Conservation (phyloP, 768 basidiomycete species). For the Lactarius psammicola region DNA sequence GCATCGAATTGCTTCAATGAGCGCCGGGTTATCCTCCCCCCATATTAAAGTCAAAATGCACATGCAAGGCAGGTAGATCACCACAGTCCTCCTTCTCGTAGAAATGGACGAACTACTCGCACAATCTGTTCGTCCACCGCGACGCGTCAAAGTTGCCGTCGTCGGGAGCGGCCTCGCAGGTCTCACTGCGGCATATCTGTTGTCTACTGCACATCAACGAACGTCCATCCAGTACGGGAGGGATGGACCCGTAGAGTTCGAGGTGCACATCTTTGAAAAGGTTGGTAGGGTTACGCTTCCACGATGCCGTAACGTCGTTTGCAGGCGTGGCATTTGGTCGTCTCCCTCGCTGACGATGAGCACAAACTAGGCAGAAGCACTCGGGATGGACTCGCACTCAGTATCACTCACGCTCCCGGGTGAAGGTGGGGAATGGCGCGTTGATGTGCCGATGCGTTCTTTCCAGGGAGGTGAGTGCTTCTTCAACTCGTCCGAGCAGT, state of each 20-base stretch:
- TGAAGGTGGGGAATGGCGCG: conserved; percentile 45
- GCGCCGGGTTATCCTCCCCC: not conserved
- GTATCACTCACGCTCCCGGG: conserved; percentile 45
- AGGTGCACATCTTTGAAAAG: conserved; percentile 76
- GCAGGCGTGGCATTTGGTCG: not conserved
- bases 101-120: not conserved
- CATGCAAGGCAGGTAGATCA: not conserved
- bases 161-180: conserved; percentile 74
- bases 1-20: not conserved
- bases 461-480: conserved; percentile 66
- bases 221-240: conserved; percentile 7
- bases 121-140: not conserved
- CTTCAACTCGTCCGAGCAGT: not conserved
- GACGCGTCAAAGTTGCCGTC: conserved; percentile 57
- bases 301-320: too few relatives aligned
- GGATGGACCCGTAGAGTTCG: conserved; percentile 45
- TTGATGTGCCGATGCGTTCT: conserved; percentile 80
- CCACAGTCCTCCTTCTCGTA: not conserved
- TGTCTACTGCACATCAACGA: conserved; percentile 37
- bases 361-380: conserved; percentile 43
- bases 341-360: not conserved
- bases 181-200: conserved; percentile 62
- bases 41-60: not conserved
- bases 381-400: conserved; percentile 72
- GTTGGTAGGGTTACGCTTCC: conserved; percentile 38